Base-by-base conservation (phyloP, 2,329 filamentous ascomycete species). In the Sodiomyces alkalinus region DNA sequence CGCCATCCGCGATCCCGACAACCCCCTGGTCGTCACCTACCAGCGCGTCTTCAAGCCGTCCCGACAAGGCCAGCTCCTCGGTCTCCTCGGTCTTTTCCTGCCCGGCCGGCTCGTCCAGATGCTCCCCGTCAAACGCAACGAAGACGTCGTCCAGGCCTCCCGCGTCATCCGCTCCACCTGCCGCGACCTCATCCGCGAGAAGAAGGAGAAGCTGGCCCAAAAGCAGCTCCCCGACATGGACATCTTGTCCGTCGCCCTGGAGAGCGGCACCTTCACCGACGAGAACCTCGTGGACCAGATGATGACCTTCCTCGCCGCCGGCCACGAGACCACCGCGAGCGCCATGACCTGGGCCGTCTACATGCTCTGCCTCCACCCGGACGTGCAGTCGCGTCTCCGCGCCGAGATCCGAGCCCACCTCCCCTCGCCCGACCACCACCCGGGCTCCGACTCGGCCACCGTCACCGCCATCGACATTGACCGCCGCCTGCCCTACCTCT, bases 241-340 rank as follows among this genome's bases (percentile, higher is more conserved):
- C 48, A 90, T 93, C 33, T 59, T 92, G 19, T 82, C 77, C 1
- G 78, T 87, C 0, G 83, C 83, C 11, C 58, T 92, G 26, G 68
- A 76, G 45, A 82, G 74, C 21, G 80, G 79, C 26, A 71, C 62
- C 5, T 90, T 92, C 52, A 67, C 56, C 9, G 80, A 90, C 36
- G 78, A 83, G 27, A 73, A 82, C 34, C 67, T 92, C n/a, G 69
- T 83, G 19, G 79, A 90, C 48, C 83, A 92, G 52, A 68, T 90
- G 46, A 90, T 92, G 80, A 92, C 81, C 1, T 90, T 92, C 56
- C 67, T 92, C 5, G 78, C 77, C 1, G 83, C 83, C 0, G 77
- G 76, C 14, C 81, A 87, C 48, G 80, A 87, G 53, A 87, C 81
- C 1, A 86, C 80, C 0, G 72, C 81, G 1, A 67, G 74, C 1